phyloP scores from a whole-genome alignment of 2,329 filamentous ascomycete genomes.

The Magnaporthiopsis incrustans region DNA sequence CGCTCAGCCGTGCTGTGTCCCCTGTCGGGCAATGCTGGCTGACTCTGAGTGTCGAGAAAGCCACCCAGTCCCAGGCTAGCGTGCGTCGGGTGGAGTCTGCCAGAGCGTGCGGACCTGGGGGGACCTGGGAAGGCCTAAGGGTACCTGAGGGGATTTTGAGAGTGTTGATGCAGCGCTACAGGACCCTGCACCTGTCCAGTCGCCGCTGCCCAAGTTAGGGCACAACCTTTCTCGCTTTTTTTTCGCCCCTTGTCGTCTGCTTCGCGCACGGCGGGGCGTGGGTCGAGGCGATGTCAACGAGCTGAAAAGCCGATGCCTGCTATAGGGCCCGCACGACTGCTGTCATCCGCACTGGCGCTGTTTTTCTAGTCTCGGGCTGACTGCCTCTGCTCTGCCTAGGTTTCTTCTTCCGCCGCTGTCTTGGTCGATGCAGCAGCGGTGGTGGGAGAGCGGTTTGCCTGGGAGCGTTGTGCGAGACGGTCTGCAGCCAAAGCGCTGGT shows the following conservation, averaged over 20 bases:
- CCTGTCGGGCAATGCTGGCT: not conserved
- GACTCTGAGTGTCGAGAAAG: not conserved
- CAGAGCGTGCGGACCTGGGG: not conserved
- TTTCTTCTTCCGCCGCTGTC: too few relatives aligned
- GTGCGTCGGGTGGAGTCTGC: not conserved
- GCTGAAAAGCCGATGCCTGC: not conserved
- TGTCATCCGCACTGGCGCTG: not conserved
- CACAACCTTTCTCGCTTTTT: not conserved
- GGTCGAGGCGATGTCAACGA: not conserved
- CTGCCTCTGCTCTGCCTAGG: too few relatives aligned
- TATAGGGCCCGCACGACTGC: not conserved
- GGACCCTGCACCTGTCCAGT: not conserved
- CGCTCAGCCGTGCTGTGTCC: not conserved
- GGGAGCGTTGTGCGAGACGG: not conserved
- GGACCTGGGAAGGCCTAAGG: not conserved
- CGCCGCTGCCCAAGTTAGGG: too few relatives aligned
- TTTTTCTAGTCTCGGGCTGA: not conserved
- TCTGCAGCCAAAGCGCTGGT: not conserved
- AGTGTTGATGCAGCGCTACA: not conserved
- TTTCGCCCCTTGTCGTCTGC: not conserved
- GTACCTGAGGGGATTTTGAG: not conserved
- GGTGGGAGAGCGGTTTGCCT: not conserved
- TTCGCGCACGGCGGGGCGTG: not conserved
- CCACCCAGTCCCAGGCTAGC: not conserved
- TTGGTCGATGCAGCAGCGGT: not conserved